A percentile compares a stretch with the other conserved stretches of the same genome.
These are phyloP conservation scores for Fraxinus ornus DNA, from an alignment of 305 asterid genomes.

Conservation along the genomic window DNA sequence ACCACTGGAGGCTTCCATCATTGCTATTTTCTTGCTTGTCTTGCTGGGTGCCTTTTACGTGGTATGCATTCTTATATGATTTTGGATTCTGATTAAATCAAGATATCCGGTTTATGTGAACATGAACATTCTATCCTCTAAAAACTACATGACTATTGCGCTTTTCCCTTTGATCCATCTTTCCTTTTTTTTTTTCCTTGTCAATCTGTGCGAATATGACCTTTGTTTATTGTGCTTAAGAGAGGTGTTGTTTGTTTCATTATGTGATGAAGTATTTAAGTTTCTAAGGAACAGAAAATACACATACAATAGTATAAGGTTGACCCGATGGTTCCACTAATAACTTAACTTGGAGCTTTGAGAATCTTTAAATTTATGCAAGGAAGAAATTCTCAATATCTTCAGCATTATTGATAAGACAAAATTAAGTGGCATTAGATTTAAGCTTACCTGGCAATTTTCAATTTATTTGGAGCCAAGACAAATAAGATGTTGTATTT, in stretches of 20 bases:
- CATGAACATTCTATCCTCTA: not conserved
- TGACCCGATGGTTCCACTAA: not conserved
- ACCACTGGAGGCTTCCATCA: conserved; percentile 77
- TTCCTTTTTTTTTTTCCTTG: not conserved
- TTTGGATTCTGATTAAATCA: conserved; percentile 16
- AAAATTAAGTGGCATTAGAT: not conserved
- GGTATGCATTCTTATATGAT: conserved; percentile 48
- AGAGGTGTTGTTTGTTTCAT: not conserved
- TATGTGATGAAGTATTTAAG: not conserved
- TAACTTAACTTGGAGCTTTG: conserved; percentile 4
- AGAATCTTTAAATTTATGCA: not conserved
- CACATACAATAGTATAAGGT: not conserved
- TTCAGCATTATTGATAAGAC: not conserved
- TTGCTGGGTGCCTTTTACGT: conserved; percentile 89
- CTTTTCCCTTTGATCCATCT: conserved; percentile 5
- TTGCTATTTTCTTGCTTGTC: conserved; percentile 71
- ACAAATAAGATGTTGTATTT: conserved; percentile 5
- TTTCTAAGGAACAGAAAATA: conserved; percentile 7
- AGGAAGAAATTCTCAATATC: not conserved
- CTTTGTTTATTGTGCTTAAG: conserved; percentile 4
- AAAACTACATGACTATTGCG: conserved; percentile 5
- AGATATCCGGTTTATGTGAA: not conserved
- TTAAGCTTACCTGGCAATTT: conserved; percentile 6
- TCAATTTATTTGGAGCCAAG: not conserved
- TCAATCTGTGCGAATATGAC: not conserved